Percentiles rank a stretch among this genome's conserved stretches.
phyloP scores from a whole-genome alignment of 352 stramenopile genomes.

The Phytophthora sp. region DNA sequence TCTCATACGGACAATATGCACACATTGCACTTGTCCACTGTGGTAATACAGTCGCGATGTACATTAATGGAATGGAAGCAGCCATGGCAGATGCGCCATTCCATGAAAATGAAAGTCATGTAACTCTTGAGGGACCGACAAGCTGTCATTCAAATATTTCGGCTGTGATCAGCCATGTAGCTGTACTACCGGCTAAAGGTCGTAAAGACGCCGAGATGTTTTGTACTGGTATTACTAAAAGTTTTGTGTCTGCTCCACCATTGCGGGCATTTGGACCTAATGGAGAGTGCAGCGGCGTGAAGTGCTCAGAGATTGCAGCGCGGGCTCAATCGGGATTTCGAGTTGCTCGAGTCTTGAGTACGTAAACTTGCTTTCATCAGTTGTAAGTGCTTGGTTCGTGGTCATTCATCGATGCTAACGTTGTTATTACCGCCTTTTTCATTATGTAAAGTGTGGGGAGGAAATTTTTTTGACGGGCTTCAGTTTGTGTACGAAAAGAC shows the following conservation, averaged over 20 bases:
- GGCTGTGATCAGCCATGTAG: conserved; percentile 53
- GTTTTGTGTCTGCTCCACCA: conserved; percentile 53
- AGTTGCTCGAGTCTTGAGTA: conserved; percentile 60
- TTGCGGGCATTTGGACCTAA: conserved; percentile 46
- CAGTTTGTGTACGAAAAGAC: conserved; percentile 61
- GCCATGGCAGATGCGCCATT: conserved; percentile 1
- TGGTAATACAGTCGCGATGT: conserved; percentile 11
- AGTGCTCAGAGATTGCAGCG: conserved; percentile 39
- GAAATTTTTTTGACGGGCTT: conserved; percentile 72
- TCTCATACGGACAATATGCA: conserved; percentile 30
- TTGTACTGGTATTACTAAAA: conserved; percentile 43
- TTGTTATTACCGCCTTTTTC: too few relatives aligned
- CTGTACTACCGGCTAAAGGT: conserved; percentile 32
- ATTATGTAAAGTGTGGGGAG: conserved; percentile 68
- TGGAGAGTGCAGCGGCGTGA: conserved; percentile 32
- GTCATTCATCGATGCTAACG: too few relatives aligned
- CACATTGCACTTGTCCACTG: conserved; percentile 26
- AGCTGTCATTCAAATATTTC: conserved; percentile 2
- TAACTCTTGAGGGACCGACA: conserved; percentile 31
- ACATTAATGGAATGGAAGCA: conserved; percentile 26
- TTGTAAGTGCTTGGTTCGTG: too few relatives aligned
- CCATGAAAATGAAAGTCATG: not conserved
- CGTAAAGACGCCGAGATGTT: conserved; percentile 29
- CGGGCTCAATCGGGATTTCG: conserved; percentile 53
- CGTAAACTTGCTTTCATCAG: conserved; percentile 14